These are phyloP conservation scores for Tetrahymena borealis DNA, from an alignment of 73 alveolate species.

Conservation along the genomic window DNA sequence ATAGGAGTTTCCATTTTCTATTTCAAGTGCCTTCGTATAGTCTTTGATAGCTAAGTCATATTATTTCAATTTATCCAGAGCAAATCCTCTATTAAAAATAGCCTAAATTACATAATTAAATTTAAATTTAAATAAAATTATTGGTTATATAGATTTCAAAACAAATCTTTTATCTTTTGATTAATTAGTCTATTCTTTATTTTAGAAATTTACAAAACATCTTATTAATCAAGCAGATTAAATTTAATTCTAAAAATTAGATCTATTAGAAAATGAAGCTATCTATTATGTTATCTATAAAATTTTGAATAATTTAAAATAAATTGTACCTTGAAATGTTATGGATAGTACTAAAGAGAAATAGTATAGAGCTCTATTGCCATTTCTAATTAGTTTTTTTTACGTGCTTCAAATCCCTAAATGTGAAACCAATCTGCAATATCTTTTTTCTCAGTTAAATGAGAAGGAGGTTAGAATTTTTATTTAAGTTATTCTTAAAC, in stretches of 20 bases:
- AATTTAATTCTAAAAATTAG: no score
- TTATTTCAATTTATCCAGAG: constrained; percentile 90
- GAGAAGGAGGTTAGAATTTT: neutral
- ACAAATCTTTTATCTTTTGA: no score
- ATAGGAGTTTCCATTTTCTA: constrained; percentile 90
- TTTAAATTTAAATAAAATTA: no score
- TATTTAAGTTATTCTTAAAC: neutral
- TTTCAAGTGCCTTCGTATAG: constrained; percentile 84
- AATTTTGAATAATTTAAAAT: no score
- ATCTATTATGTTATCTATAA: no score
- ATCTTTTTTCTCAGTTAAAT: constrained; percentile 21
- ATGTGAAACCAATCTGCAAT: constrained; percentile 62
- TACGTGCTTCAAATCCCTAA: constrained; percentile 70
- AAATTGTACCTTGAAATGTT: constrained; percentile 65
- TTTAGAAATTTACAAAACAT: no score
- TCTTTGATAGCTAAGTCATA: constrained; percentile 88
- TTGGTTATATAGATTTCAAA: no score
- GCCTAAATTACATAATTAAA: no score
- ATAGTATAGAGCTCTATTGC: constrained; percentile 66
- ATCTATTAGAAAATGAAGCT: no score
- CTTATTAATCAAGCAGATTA: no score
- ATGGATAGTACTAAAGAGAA: constrained; percentile 66
- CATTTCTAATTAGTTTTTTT: constrained; percentile 55
- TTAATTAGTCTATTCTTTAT: no score
- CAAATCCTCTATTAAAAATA: constrained; percentile 91